Conservation (phyloP, 768 basidiomycete species). For the Asterophora parasitica region DNA sequence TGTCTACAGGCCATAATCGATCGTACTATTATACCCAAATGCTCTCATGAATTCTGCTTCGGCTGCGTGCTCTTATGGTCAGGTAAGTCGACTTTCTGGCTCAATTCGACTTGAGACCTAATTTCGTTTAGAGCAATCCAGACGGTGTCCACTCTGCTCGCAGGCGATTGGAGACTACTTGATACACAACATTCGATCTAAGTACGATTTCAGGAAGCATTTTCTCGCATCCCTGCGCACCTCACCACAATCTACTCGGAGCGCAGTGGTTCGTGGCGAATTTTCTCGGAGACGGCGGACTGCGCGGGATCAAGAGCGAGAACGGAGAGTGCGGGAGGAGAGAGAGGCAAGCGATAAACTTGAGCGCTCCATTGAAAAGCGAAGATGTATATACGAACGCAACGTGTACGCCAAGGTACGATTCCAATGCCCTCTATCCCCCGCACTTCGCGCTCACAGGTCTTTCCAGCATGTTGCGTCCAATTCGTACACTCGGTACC, state of each 20-base stretch:
- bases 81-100: constrained; percentile 36
- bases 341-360: constrained; percentile 63
- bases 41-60: constrained; percentile 93
- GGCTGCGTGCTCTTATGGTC: constrained; percentile 87
- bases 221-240: constrained; percentile 62
- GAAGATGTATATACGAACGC: constrained; percentile 79
- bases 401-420: constrained; percentile 81
- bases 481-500: constrained; percentile 79
- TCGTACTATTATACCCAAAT: constrained; percentile 75
- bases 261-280: constrained; percentile 22
- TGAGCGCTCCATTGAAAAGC: constrained; percentile 64
- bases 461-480: constrained; percentile 78
- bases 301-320: constrained; percentile 49
- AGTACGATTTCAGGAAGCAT: constrained; percentile 79
- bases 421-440: not conserved
- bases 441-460: too few species aligned
- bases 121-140: constrained; percentile 58
- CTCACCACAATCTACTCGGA: constrained; percentile 35
- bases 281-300: constrained; percentile 29
- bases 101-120: not conserved
- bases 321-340: constrained; percentile 44
- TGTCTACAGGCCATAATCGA: constrained; percentile 78
- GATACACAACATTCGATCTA: constrained; percentile 75
- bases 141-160: constrained; percentile 73
- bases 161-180: constrained; percentile 65